Conservation (phyloP, 768 basidiomycete species). For the Russula sp. region DNA sequence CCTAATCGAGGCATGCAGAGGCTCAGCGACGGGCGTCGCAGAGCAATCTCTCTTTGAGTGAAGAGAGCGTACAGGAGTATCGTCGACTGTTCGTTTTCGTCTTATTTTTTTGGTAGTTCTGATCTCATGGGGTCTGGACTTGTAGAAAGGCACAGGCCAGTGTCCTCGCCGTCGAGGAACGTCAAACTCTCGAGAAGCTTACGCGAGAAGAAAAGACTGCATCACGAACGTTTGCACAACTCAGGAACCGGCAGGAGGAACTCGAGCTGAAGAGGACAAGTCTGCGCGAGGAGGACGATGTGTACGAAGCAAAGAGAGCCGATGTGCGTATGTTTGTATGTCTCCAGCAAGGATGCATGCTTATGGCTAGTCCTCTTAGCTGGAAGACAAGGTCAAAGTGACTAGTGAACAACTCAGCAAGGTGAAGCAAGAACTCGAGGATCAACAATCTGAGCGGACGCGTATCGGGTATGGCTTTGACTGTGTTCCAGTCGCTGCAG, state of each 20-base stretch:
- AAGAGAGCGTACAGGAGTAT: conserved; percentile 86
- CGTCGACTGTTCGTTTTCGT: conserved; percentile 50
- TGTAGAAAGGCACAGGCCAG: conserved; percentile 74
- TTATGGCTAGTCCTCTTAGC: conserved; percentile 31
- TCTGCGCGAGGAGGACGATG: conserved; percentile 47
- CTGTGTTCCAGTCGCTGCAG: background rate
- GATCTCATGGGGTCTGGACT: background rate
- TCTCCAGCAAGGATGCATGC: background rate
- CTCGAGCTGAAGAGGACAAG: conserved; percentile 52
- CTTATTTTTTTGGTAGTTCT: conserved; percentile 8
- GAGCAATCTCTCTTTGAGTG: conserved; percentile 70
- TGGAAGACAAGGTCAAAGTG: conserved; percentile 53
- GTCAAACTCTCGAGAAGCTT: conserved; percentile 77
- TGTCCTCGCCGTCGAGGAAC: conserved; percentile 76
- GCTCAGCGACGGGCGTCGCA: conserved; percentile 66
- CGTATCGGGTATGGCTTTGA: conserved; percentile 58
- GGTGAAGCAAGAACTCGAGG: conserved; percentile 74
- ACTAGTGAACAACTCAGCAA: conserved; percentile 57
- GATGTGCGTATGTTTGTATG: conserved; percentile 41
- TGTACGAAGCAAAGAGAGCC: conserved; percentile 45
- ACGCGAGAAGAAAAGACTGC: conserved; percentile 77
- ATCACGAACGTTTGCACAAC: conserved; percentile 53
- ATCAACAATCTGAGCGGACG: conserved; percentile 75
- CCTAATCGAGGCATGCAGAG: conserved; percentile 40
- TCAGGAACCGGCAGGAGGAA: conserved; percentile 64